Evolutionary conservation across 2,329 filamentous ascomycete genomes (phyloP).

Genomic region (Zasmidium citrigriseum): DNA sequence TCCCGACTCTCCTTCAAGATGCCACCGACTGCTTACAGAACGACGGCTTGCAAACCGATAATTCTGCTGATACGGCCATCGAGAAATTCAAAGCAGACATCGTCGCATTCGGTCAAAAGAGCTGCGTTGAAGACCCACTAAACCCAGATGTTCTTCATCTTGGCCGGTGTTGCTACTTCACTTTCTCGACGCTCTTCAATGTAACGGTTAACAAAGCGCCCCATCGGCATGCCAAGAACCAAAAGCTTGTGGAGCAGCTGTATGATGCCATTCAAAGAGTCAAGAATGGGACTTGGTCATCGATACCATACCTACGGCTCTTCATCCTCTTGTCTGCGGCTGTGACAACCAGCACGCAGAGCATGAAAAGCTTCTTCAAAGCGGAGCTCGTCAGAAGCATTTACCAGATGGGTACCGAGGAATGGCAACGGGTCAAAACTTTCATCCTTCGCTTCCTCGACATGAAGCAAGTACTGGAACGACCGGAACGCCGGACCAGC

Average conservation of each 20-base stretch:
- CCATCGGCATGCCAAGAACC: neutral
- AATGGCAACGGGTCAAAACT: neutral
- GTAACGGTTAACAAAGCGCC: neutral
- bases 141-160: neutral
- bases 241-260: neutral
- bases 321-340: neutral
- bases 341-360: neutral
- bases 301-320: constrained; percentile 2
- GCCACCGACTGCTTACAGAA: neutral
- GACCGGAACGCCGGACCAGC: neutral
- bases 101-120: neutral
- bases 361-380: constrained; percentile 9
- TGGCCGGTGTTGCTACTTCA: constrained; percentile 1
- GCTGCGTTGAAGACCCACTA: neutral
- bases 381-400: constrained; percentile 3
- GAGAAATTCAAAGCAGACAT: neutral
- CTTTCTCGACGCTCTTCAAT: constrained; percentile 3
- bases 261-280: constrained; percentile 4
- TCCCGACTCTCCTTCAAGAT: neutral
- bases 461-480: neutral
- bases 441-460: constrained; percentile 6
- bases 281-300: constrained; percentile 2
- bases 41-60: neutral
- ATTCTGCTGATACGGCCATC: neutral
- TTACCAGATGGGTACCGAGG: constrained; percentile 3